Evolutionary conservation across 257 asterid species (phyloP), one percentile per base, ranked within the genome.

Genomic region (Gardenia jasminoides): DNA sequence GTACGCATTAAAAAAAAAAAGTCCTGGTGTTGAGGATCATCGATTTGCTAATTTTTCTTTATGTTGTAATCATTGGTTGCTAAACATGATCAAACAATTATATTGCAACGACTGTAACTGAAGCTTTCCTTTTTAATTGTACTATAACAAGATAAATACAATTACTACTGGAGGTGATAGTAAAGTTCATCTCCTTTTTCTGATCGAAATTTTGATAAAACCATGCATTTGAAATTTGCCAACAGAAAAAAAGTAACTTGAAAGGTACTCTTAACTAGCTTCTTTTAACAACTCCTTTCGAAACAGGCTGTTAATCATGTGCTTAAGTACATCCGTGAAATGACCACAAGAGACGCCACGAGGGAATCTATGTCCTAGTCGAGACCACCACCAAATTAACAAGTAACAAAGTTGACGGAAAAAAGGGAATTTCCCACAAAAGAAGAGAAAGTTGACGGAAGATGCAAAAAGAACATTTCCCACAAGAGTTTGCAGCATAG

Each of bases 391-490:
- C 62, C 41, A 68, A n/a, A 36, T 80, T 80, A 74, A 22, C 74
- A 74, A 74, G 16, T 39, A 24, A 71, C 30, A 62, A 65, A 79
- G 73, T 9, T 28, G 17, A n/a, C 4, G 52, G 59, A 33, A 46
- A 50, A 71, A 61, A 44, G 52, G 41, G 30, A 28, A 56, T 7
- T 31, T 36, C n/a, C 75, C 65, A 44, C 64, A 73, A 73, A 73
- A 62, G 58, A 73, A 65, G 82, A 72, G 68, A 79, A 72, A 79
- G 78, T 62, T 62, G 48, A 30, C n/a, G 64, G 44, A 79, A 46
- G 78, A 72, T 65, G 75, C 82, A 71, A 79, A 79, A 79, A 73
- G 82, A 72, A 54, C 70, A 72, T 72, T 61, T 74, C 17, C 82
- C 67, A 47, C 78, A 46, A 72, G 58, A 62, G 78, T 62, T 52